A percentile compares a stretch with the other conserved stretches of the same genome.
Conservation (phyloP, 2,329 filamentous ascomycete species). For the Alternaria brassicicola region DNA sequence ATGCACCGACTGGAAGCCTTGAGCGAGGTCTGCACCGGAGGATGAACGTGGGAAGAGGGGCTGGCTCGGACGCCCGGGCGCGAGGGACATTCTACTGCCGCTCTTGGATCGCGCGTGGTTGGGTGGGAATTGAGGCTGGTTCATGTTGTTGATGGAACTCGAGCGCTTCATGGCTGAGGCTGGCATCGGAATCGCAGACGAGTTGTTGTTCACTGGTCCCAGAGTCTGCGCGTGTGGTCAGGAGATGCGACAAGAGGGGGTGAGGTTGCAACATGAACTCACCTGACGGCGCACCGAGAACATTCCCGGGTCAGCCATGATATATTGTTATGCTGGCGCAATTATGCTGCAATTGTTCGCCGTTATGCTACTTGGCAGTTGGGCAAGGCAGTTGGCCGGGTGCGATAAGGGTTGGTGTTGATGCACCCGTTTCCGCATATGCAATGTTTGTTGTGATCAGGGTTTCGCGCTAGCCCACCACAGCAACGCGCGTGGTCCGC, state of each 20-base stretch:
- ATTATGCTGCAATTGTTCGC: slow-evolving; percentile 1
- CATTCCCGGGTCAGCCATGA: slow-evolving; percentile 61
- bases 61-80: slow-evolving; percentile 78
- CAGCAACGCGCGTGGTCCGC: slow-evolving; percentile 24
- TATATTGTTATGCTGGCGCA: slow-evolving; percentile 10
- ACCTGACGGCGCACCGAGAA: slow-evolving; percentile 95
- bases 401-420: slow-evolving; percentile 25
- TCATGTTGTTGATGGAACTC: slow-evolving; percentile 73
- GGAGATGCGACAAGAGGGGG: slow-evolving; percentile 19
- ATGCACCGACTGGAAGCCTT: slow-evolving; percentile 83
- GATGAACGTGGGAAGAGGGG: slow-evolving; percentile 86
- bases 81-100: slow-evolving; percentile 83
- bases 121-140: slow-evolving; percentile 61
- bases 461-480: slow-evolving; percentile 30
- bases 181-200: slow-evolving; percentile 81
- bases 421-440: slow-evolving; percentile 18
- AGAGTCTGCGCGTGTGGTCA: slow-evolving; percentile 68
- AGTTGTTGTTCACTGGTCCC: slow-evolving; percentile 80
- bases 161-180: slow-evolving; percentile 93
- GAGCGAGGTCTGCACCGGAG: slow-evolving; percentile 78
- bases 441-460: slow-evolving; percentile 41
- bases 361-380: background rate
- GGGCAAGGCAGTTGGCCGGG: background rate
- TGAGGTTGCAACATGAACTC: slow-evolving; percentile 47
- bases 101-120: slow-evolving; percentile 79